phyloP scores from a whole-genome alignment of 441 rosid species.

The Arabidopsis lyrata region DNA sequence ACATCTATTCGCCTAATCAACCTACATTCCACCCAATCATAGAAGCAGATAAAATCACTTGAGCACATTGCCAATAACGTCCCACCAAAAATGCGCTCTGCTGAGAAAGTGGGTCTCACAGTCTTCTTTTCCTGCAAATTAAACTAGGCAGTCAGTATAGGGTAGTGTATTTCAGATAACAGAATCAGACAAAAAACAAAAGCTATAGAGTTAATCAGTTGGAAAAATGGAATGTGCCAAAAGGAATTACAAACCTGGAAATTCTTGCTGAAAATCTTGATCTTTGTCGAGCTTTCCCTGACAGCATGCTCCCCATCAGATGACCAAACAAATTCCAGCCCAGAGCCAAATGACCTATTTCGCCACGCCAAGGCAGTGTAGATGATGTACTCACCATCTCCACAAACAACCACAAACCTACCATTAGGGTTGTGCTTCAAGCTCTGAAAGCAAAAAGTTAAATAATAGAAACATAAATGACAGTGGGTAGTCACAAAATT shows the following conservation, averaged over 20 bases:
- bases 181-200: neutral
- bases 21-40: slow-evolving; percentile 99
- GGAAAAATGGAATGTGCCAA: slow-evolving; percentile 5
- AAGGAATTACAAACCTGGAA: slow-evolving; percentile 76
- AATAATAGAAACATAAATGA: slow-evolving; percentile 23
- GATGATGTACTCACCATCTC: slow-evolving; percentile 98
- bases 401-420: slow-evolving; percentile 97
- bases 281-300: slow-evolving; percentile 93
- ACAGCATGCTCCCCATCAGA: slow-evolving; percentile 98
- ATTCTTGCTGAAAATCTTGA: slow-evolving; percentile 90
- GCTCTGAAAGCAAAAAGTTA: slow-evolving; percentile 59
- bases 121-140: slow-evolving; percentile 88
- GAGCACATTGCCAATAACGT: slow-evolving; percentile 96
- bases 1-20: slow-evolving; percentile 97
- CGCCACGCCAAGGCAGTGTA: slow-evolving; percentile 99
- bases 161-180: slow-evolving; percentile 18
- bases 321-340: slow-evolving; percentile 97
- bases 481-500: slow-evolving; percentile 14
- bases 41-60: slow-evolving; percentile 97
- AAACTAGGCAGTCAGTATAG: slow-evolving; percentile 29
- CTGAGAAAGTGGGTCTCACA: slow-evolving; percentile 90
- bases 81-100: slow-evolving; percentile 92
- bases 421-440: slow-evolving; percentile 98
- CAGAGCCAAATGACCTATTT: slow-evolving; percentile 98
- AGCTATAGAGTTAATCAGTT: slow-evolving; percentile 4